Evolutionary conservation across 192 early-diverging fungal genomes (phyloP).

Genomic region (Endogone sp.): DNA sequence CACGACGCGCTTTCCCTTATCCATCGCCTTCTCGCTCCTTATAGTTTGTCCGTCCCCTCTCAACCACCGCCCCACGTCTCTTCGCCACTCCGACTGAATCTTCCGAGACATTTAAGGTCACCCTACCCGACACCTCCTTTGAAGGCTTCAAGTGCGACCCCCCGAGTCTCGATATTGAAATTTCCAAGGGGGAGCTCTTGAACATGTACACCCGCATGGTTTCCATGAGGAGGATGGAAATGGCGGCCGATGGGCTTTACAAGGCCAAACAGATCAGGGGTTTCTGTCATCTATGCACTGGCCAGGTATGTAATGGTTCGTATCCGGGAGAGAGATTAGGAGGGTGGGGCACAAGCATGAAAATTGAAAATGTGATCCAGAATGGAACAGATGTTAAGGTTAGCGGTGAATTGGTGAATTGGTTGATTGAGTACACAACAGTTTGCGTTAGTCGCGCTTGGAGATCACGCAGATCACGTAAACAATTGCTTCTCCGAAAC

Average conservation of each 20-base stretch:
- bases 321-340: background rate
- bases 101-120: constrained; percentile 63
- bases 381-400: no score
- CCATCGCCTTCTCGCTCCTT: background rate
- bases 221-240: constrained; percentile 87
- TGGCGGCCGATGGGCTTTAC: constrained; percentile 91
- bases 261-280: constrained; percentile 96
- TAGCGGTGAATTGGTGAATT: no score
- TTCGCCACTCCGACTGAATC: constrained; percentile 12
- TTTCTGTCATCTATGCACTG: constrained; percentile 98
- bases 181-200: constrained; percentile 72
- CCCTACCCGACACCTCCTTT: constrained; percentile 69
- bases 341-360: constrained; percentile 2
- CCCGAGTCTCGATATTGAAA: constrained; percentile 55
- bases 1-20: no score
- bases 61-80: constrained; percentile 23
- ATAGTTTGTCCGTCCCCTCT: constrained; percentile 27
- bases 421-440: no score
- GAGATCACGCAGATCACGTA: no score
- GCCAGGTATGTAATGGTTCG: constrained; percentile 66
- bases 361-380: background rate
- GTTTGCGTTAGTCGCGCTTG: no score
- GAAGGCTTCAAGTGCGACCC: constrained; percentile 80
- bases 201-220: constrained; percentile 87
- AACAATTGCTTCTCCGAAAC: no score